Conservation (phyloP, 768 basidiomycete genomes). For the Termitomyces sp. region DNA sequence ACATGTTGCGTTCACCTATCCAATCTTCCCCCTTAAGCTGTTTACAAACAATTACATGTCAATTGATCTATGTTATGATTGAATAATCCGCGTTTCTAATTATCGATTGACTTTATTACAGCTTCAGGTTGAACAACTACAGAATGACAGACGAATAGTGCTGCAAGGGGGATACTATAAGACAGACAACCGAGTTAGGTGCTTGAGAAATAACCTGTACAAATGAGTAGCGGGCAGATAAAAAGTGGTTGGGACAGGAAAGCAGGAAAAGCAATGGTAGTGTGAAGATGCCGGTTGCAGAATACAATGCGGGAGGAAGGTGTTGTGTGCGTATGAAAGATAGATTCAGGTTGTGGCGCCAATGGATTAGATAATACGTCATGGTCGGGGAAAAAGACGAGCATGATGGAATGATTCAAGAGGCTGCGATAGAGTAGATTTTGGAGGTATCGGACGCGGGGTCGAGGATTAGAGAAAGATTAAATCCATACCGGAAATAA, state of each 20-base stretch:
- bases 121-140: slow-evolving; percentile 57
- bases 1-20: too few relatives aligned
- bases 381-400: slow-evolving; percentile 22
- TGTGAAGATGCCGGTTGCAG: slow-evolving; percentile 57
- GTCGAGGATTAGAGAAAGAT: slow-evolving; percentile 32
- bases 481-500: slow-evolving; percentile 23
- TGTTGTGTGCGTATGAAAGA: slow-evolving; percentile 27
- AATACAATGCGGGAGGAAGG: slow-evolving; percentile 66
- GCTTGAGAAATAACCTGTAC: slow-evolving; percentile 52
- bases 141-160: slow-evolving; percentile 64
- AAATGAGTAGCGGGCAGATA: slow-evolving; percentile 43
- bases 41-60: too few relatives aligned
- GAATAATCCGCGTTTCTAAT: slow-evolving; percentile 25
- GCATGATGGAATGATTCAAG: slow-evolving; percentile 38
- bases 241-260: slow-evolving; percentile 37
- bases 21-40: too few relatives aligned
- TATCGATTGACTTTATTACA: slow-evolving; percentile 47
- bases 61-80: neutral
- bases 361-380: slow-evolving; percentile 22
- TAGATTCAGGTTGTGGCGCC: slow-evolving; percentile 25
- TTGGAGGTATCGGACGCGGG: slow-evolving; percentile 26
- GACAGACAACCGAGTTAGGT: slow-evolving; percentile 58
- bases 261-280: slow-evolving; percentile 48
- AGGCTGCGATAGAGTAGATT: slow-evolving; percentile 36
- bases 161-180: slow-evolving; percentile 58